Base-by-base conservation (phyloP, 176 grass and related monocot species). In the Hsuehochloa calcarea region DNA sequence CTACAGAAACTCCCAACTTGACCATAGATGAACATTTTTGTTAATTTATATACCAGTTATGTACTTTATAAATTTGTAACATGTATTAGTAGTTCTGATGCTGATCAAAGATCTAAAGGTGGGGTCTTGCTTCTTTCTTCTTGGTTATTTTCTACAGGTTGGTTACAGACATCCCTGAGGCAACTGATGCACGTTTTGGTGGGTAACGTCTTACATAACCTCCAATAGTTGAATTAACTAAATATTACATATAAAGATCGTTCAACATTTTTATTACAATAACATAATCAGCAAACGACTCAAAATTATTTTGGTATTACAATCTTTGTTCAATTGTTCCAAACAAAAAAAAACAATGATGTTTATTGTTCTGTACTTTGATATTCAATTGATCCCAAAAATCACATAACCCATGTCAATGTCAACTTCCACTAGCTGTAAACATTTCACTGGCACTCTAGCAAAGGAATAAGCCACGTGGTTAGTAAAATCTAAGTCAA, bases 141-240 rank as follows among this genome's bases (percentile, higher is more conserved):
- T 74, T 82, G 8, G 54, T 58, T 77, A 54, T 83, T 86, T 72
- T 83, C 26, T 89, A 47, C 86, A 97, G 94, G 94, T 88, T 97
- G 89, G 91, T 97, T 54, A 94, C 91, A 75, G 94, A 97, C 76
- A 94, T 97, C 69, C 94, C 94, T 73, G 91, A 97, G 87, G 82
- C 91, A 88, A 60, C 63, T 78, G 89, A 97, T 86, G 82, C 71
- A 74, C 72, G 91, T 76, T 94, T 58, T 87, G 94, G 94, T 94
- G 87, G 80, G 94, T 97, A 89, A 88, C 78, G 5, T 76, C 68
- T 75, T 88, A 86, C 72, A 39, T 75, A 80, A 75, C 23, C 77
- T 84, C 64, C 71, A 69, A 50, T 20, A 64, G 50, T 79, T 71
- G 11, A 85, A 63, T 63, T 63, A 78, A 85, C 25, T 50, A 80